Base-by-base conservation (phyloP, 73 alveolate genomes). In the Stentor roeselii region DNA sequence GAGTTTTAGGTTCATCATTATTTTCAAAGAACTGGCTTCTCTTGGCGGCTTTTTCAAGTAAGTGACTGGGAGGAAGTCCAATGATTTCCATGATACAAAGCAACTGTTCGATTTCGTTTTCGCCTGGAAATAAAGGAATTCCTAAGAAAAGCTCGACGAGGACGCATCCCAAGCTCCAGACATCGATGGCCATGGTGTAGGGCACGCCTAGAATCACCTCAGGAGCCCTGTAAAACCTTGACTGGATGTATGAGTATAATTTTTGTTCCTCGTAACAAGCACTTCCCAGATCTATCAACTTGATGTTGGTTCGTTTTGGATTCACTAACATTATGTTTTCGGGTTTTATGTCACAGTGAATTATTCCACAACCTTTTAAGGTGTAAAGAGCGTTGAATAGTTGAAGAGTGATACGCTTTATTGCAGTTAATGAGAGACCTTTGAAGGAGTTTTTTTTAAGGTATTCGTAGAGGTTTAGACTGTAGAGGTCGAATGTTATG, bases 121-220 rank as follows among this genome's bases (percentile, higher is more conserved):
- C 87, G 21, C 97, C 97, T 36, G 93, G 90, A 87, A 92, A 92
- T 39, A 92, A 39, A 6, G 97, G 97, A 42, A 82, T 78, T 3
- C 99, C 99, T 59, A 84, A 87, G 58, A 94, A 86, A 87, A 92
- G 83, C 83, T 95, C 99, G 36, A 95, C 95, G 3, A 94, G 90
- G 31, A 95, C 97, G 80, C 98, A 95, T 36, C 99, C 99, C 60
- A 93, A 93, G 74, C 96, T 88, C 97, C 97, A 92, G 34, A 92
- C 84, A 84, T 92, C 97, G 38, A 92, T 90, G 78, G 83, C 80
- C 21, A 83, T 84, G 78, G 89, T 15, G 86, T 95, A 95, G 4
- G 80, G 42, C 0, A 86, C 83, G 21, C 97, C 97, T 60, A 94
- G 92, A n/a, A 94, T 85, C 21, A 93, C 60, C 58, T 94, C 97